Base-by-base conservation (phyloP, 1,284 basidiomycete genomes). In the Ustilago xerochloae region DNA sequence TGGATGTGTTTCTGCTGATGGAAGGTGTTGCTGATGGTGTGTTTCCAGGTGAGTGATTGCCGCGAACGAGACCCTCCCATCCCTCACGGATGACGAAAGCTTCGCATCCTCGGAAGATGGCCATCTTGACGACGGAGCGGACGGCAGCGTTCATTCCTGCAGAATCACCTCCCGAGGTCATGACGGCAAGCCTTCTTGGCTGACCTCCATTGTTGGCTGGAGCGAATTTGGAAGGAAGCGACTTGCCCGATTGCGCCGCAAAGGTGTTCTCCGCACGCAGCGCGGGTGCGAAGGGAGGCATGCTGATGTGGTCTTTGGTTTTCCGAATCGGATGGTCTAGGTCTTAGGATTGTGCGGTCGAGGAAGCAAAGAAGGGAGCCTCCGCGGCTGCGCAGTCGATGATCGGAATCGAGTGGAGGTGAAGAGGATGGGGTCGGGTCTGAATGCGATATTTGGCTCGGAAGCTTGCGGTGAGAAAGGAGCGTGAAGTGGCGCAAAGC, bases 81-180 rank as follows among this genome's bases (percentile, higher is more conserved):
- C 96, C 96, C 87, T 99, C 97, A 41, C 96, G 91, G 38, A 83
- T 77, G 59, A 83, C 79, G 49, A 73, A 81, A 9, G 81, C 78
- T 30, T 81, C 67, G 62, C 73, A 81, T 43, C 93, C 94, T 85
- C 94, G 94, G 82, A 35, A 74, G 58, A 82, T 73, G 52, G 82
- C 82, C 81, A 84, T 82, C 65, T 83, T 84, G 63, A 83, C 72
- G 49, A 83, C 81, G 50, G 80, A 74, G 29, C 80, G 70, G 3
- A 84, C 80, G 46, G 75, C 75, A 38, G 81, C 80, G 56, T 81
- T 82, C 85, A 85, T 86, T 16, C 86, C 96, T 47, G 97, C 94
- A 85, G 92, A 93, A 87, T 99, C 96, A 80, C 97, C 96, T 63
- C 96, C 97, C 0, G 92, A 94, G 3, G 96, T 99, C 81, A 99